Conservation (phyloP, 177 flowering plant species). For the Vitis hybrid region DNA sequence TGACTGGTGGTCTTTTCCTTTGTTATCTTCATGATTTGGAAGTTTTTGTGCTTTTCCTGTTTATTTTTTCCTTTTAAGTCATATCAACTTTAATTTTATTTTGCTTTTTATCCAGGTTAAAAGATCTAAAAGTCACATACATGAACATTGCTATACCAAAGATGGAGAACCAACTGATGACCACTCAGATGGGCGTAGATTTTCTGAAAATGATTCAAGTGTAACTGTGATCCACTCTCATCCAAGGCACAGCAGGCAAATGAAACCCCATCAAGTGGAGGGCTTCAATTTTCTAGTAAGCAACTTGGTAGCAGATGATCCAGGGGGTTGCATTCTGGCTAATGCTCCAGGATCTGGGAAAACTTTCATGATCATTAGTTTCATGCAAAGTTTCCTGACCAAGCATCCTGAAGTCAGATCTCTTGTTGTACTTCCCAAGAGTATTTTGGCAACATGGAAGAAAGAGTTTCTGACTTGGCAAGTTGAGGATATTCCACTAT, state of each 20-base stretch:
- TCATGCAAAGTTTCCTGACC: constrained; percentile 82
- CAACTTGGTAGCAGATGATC: constrained; percentile 59
- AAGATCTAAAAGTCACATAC: constrained; percentile 39
- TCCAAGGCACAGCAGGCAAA: constrained; percentile 74
- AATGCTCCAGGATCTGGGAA: constrained; percentile 99
- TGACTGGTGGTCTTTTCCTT: too few relatives aligned
- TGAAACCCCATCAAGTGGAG: constrained; percentile 86
- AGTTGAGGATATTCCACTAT: constrained; percentile 67
- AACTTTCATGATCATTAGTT: constrained; percentile 89
- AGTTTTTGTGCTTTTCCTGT: too few relatives aligned
- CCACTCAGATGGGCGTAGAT: constrained; percentile 22
- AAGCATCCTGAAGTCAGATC: constrained; percentile 76
- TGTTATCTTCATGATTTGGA: too few relatives aligned
- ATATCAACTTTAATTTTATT: not conserved
- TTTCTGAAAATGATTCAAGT: constrained; percentile 29
- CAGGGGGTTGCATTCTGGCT: constrained; percentile 92
- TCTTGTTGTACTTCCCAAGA: constrained; percentile 76
- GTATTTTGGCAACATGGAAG: constrained; percentile 78
- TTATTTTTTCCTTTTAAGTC: not conserved
- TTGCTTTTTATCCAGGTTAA: constrained; percentile 24
- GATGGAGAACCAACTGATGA: constrained; percentile 20
- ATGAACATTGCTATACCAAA: constrained; percentile 29
- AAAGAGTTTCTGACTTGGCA: constrained; percentile 83
- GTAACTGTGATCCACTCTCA: constrained; percentile 52
- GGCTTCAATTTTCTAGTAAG: constrained; percentile 75